Evolutionary conservation across 768 basidiomycete species (phyloP), one percentile per base, ranked within the genome.

Genomic region (Strobilomyces echinocephalus): DNA sequence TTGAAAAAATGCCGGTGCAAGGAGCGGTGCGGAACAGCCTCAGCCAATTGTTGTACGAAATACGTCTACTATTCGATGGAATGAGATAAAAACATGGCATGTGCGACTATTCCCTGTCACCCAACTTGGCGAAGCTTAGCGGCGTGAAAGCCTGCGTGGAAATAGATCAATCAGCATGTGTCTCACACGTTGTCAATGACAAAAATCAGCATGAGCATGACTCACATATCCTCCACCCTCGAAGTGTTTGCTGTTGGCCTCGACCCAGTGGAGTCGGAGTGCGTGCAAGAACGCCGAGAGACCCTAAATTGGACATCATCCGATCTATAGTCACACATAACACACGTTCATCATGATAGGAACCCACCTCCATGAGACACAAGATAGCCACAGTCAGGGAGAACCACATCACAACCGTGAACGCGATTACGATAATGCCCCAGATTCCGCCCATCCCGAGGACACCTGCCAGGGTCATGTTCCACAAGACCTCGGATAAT

Each of bases 221-320:
- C 87, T 70, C 74, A 92, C 91, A 76, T 93, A 83, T 69, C 92
- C 93, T 54, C 81, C 88, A 33, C 90, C 93, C 70, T 88, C 83
- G 68, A 88, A 95, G 67, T 94, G 92, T 77, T 97, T 95, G 74
- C 93, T 94, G 76, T 95, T 97, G 49, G 87, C 91, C 72, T 98
- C 95, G 54, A 97, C 95, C 93, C 95, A 98, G 72, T 97, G 95
- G 61, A 97, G 79, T 65, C 95, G 85, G 58, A 98, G 80, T 8
- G 95, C 95, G 70, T 98, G 95, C 70, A 97, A 72, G 76, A 98
- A 97, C 35, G 95, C 95, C 63, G 89, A 92, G 33, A 97, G 77
- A 60, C 95, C 94, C 90, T 94, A 62, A 46, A 55, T 54, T 55
- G 38, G 51, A 52, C 24, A 24, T 49, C 5, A 36, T 30, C 46